These are phyloP conservation scores for Thelonectria olida DNA, from an alignment of 2,329 filamentous ascomycete species.

Conservation along the genomic window DNA sequence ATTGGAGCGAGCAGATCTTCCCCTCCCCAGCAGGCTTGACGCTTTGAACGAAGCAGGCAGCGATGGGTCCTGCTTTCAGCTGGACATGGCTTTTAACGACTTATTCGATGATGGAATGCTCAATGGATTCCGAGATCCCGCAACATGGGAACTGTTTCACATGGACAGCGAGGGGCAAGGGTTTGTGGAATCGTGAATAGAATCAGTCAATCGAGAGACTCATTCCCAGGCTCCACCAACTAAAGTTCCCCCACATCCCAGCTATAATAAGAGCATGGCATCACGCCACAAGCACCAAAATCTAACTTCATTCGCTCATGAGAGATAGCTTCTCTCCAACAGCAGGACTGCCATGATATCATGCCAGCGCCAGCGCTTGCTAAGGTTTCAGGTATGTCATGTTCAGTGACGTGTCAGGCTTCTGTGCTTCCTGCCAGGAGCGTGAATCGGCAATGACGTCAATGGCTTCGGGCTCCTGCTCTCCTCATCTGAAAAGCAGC, in stretches of 20 bases:
- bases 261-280: not conserved
- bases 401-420: not conserved
- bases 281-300: not conserved
- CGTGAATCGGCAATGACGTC: conserved; percentile 24
- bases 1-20: not conserved
- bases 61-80: conserved; percentile 1
- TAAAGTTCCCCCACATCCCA: too few species aligned
- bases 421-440: not conserved
- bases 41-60: not conserved
- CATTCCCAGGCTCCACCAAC: too few species aligned
- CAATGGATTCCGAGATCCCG: conserved; percentile 16
- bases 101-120: conserved; percentile 19
- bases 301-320: not conserved
- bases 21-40: not conserved
- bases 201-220: too few species aligned
- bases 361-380: not conserved
- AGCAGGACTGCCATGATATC: not conserved
- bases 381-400: conserved; percentile 6
- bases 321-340: not conserved
- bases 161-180: not conserved
- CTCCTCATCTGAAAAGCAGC: conserved; percentile 15
- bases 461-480: conserved; percentile 9
- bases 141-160: conserved; percentile 20
- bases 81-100: conserved; percentile 14
- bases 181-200: too few species aligned